Evolutionary conservation across 2,329 filamentous ascomycete genomes (phyloP), one percentile per base, ranked within the genome.

Genomic region (Saccharata proteae): DNA sequence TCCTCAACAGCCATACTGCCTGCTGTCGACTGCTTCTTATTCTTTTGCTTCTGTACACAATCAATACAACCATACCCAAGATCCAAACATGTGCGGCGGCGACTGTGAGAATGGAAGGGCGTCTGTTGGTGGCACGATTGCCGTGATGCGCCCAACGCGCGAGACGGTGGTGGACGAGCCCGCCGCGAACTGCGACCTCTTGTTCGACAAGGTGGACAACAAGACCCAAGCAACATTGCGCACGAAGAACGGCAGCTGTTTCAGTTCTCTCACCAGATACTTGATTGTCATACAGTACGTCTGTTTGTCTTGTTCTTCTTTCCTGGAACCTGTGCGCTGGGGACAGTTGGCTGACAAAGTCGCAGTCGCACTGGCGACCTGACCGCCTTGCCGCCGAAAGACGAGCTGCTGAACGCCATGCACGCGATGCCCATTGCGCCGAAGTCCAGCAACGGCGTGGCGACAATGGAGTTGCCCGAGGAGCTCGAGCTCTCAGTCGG

Each of bases 231-330:
- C 29, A 17, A 22, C 30, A 8, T 32, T 36, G 13, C 29, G 25
- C 7, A 17, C 34, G 12, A 23, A 28, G 20, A 26, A 33, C 15
- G 34, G 34, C 6, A 10, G 25, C 15, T 25, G 26, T 12, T 23
- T 32, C 20, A 30, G 30, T 18, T 12, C 10, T 12, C 25, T 33
- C 16, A 26, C 13, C 20, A 14, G 25, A 27, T 27, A 26, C 16
- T 35, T 26, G 14, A 30, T 36, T 29, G 19, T 36, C 14, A 36
- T 36, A 16, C 34, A 36, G 34, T 36, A 19, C 29, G 34, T 21
- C 21, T 6, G 8, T 11, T 14, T 3, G n/a, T n/a, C 9, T 22
- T 22, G 20, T 22, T 22, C 9, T 22, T 9, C n/a, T 22, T 9
- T 22, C n/a, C 20, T 22, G 9, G 20, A 9, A n/a, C 9, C 9